Conservation (phyloP, 495 filamentous ascomycete genomes). For the Annulohypoxylon bovei region DNA sequence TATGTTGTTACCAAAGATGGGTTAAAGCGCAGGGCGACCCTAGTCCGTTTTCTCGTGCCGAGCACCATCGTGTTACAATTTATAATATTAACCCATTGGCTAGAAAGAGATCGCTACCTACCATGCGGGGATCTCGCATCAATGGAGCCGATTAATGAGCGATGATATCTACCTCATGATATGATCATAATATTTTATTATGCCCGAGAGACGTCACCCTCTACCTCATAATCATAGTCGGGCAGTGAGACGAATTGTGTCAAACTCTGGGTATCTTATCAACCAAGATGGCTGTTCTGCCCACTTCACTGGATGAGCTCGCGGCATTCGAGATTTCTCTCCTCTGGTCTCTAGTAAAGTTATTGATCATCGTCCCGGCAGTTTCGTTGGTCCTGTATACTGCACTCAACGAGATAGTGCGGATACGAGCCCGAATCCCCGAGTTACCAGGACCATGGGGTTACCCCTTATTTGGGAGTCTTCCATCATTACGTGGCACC, state of each 20-base stretch:
- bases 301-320: conserved; percentile 4
- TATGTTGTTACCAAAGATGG: not conserved
- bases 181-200: not conserved
- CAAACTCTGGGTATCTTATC: not conserved
- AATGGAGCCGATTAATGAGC: not conserved
- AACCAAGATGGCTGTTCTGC: conserved; percentile 22
- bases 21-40: not conserved
- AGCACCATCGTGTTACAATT: conserved; percentile 3
- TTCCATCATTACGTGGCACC: conserved; percentile 64
- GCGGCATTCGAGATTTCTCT: conserved; percentile 4
- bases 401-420: conserved; percentile 24
- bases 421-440: conserved; percentile 62
- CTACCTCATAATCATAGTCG: not conserved
- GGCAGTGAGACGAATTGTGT: too few relatives aligned
- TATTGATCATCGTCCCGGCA: conserved; percentile 9
- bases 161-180: conserved; percentile 5
- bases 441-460: conserved; percentile 71
- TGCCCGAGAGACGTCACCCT: not conserved
- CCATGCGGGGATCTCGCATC: conserved; percentile 19
- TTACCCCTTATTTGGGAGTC: conserved; percentile 70
- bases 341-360: not conserved
- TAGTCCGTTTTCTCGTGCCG: not conserved
- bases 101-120: conserved; percentile 5
- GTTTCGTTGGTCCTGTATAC: conserved; percentile 17
- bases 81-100: conserved; percentile 18